Evolutionary conservation across 306 rosid genomes (phyloP).

Genomic region (Pueraria montana): DNA sequence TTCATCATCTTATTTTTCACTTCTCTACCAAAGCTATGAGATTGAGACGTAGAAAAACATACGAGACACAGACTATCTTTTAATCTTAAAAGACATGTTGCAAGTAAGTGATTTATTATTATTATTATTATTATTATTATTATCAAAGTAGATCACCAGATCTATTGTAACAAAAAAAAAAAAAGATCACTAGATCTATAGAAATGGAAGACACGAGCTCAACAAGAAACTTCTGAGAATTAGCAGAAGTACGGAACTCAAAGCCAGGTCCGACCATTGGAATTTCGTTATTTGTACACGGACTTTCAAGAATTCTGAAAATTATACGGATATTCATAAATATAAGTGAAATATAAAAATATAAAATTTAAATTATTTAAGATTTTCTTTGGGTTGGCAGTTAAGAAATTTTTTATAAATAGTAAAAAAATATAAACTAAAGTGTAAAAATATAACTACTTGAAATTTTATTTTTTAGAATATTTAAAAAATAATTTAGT

Average conservation of each 20-base stretch:
- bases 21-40: too few species aligned
- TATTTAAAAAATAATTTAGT: too few species aligned
- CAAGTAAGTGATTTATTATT: too few species aligned
- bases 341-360: neutral
- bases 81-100: too few species aligned
- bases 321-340: conserved; percentile 4
- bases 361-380: neutral
- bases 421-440: too few species aligned
- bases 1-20: too few species aligned
- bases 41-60: too few species aligned
- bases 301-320: neutral
- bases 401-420: neutral
- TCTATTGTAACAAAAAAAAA: too few species aligned
- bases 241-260: conserved; percentile 1
- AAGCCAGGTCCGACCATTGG: neutral
- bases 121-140: neutral
- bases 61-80: too few species aligned
- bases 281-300: neutral
- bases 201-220: neutral
- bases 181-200: neutral
- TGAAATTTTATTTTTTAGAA: too few species aligned
- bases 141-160: neutral
- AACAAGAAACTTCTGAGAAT: neutral
- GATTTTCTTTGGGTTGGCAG: neutral
- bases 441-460: too few species aligned